These are phyloP conservation scores for Omphalotus guepiniiformis DNA, from an alignment of 768 basidiomycete genomes.

Conservation along the genomic window DNA sequence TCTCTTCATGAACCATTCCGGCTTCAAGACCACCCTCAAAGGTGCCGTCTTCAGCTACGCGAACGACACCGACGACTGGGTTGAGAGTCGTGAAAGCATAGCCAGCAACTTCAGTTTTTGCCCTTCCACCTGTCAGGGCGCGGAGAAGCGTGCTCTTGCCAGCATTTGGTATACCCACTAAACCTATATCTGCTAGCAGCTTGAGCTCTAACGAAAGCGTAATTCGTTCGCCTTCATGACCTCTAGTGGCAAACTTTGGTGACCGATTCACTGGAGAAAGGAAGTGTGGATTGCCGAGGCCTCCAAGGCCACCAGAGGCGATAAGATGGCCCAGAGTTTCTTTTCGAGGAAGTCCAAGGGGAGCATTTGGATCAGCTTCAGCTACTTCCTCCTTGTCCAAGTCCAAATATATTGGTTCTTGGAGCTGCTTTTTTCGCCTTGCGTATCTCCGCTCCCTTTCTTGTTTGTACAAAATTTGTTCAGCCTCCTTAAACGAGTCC, in stretches of 20 bases:
- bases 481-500: slow-evolving; percentile 70
- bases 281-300: slow-evolving; percentile 89
- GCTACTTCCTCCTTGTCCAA: slow-evolving; percentile 49
- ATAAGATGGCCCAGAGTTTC: slow-evolving; percentile 61
- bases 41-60: slow-evolving; percentile 74
- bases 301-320: slow-evolving; percentile 74
- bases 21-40: slow-evolving; percentile 58
- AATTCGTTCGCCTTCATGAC: slow-evolving; percentile 69
- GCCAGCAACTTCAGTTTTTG: slow-evolving; percentile 79
- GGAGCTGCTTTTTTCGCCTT: slow-evolving; percentile 35
- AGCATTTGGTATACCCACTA: slow-evolving; percentile 95
- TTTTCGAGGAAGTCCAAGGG: slow-evolving; percentile 54
- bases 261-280: slow-evolving; percentile 62
- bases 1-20: slow-evolving; percentile 61
- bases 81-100: slow-evolving; percentile 97
- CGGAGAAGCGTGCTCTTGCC: slow-evolving; percentile 90
- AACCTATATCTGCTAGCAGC: slow-evolving; percentile 88
- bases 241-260: slow-evolving; percentile 84
- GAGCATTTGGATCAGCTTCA: slow-evolving; percentile 43
- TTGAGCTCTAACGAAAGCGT: slow-evolving; percentile 91
- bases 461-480: slow-evolving; percentile 51
- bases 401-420: slow-evolving; percentile 53
- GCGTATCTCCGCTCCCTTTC: slow-evolving; percentile 56
- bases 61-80: slow-evolving; percentile 88
- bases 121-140: slow-evolving; percentile 82